Evolutionary conservation across 2,329 filamentous ascomycete species (phyloP), one percentile per base, ranked within the genome.

Genomic region (Aspergillus clavatus): DNA sequence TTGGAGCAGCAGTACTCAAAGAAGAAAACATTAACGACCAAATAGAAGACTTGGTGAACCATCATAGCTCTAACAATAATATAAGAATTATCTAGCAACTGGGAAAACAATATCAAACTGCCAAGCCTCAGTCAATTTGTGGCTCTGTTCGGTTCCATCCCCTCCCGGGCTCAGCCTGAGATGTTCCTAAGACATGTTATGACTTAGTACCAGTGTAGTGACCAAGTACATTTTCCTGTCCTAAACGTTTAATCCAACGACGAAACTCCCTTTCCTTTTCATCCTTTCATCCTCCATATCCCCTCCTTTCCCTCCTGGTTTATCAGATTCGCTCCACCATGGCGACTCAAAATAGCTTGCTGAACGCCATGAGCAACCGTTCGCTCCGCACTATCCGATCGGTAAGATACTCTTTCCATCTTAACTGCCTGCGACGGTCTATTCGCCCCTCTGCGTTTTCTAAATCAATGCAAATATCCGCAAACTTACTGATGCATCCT

Each of bases 361-460:
- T 59, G 49, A 70, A 73, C 48, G 80, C 80, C 37, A 79, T 81
- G 78, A 82, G 84, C 71, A 93, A 91, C 74, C 82, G 89, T 72
- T 90, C 88, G 63, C 81, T 95, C 63, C 84, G 89, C 54, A 85
- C 81, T 61, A 90, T 95, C 74, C 90, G 89, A 73, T 89, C 85
- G 63, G 89, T 89, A 74, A 65, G 8, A 24, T 24, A 24, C 23
- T 41, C 36, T 45, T 47, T 40, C 39, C 39, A 24, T 19, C 33
- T 41, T 8, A 24, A 24, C 23, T 10, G 8, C 26, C 29, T 23
- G 12, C 6, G 19, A 18, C 10, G 11, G 36, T 16, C 33, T n/a
- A 8, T 14, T 11, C 19, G 12, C 14, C 38, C 29, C 38, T n/a
- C n/a, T n/a, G n/a, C n/a, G n/a, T n/a, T n/a, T n/a, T n/a, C n/a